Conservation (phyloP, 345 rosid species). For the Iberis pinnata region DNA sequence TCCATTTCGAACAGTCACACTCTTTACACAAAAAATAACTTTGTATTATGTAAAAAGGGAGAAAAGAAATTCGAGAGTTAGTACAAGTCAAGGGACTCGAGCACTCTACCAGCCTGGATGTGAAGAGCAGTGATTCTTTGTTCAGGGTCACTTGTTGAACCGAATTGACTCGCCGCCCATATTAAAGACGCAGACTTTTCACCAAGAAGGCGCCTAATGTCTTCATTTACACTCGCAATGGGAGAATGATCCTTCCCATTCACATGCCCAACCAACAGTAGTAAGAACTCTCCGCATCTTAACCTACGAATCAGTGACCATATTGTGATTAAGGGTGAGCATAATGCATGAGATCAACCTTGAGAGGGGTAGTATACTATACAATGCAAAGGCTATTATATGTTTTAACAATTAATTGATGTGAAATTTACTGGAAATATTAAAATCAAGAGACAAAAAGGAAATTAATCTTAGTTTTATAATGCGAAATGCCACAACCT, state of each 20-base stretch:
- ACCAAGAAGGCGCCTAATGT: constrained; percentile 77
- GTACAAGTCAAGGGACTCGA: constrained; percentile 79
- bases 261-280: constrained; percentile 79
- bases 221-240: constrained; percentile 77
- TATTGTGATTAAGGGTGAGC: too few species aligned
- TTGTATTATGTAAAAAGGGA: too few species aligned
- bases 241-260: constrained; percentile 76
- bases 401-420: too few species aligned
- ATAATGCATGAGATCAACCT: too few species aligned
- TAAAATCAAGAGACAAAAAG: too few species aligned
- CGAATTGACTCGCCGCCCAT: constrained; percentile 98
- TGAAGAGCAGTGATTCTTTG: constrained; percentile 79
- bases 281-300: constrained; percentile 94
- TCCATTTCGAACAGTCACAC: too few species aligned
- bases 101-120: constrained; percentile 88
- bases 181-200: constrained; percentile 88
- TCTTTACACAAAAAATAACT: too few species aligned
- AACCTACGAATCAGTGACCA: constrained; percentile 40
- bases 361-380: too few species aligned
- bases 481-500: too few species aligned
- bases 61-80: constrained; percentile 39
- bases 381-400: too few species aligned
- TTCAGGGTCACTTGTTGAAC: constrained; percentile 76
- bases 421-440: too few species aligned
- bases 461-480: too few species aligned